Conservation (phyloP, 2,329 filamentous ascomycete species). For the Paecilomyces niveus region DNA sequence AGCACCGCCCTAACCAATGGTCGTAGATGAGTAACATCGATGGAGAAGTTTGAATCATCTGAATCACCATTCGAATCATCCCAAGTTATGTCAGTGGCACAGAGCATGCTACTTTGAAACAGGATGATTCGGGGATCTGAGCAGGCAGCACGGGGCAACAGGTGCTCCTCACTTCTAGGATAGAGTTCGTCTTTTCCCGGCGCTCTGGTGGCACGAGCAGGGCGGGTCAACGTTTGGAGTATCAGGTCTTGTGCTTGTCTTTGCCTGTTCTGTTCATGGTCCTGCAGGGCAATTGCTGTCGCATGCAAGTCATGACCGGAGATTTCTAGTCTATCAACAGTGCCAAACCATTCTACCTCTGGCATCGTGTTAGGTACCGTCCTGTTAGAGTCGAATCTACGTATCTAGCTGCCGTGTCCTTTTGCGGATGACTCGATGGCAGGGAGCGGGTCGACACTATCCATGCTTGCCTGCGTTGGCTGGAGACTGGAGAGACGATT, state of each 20-base stretch:
- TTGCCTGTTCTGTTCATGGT: background rate
- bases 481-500: background rate
- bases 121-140: background rate
- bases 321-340: background rate
- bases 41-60: background rate
- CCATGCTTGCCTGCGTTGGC: background rate
- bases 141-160: background rate
- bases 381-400: background rate
- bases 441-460: background rate
- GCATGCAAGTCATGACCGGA: background rate
- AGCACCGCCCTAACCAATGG: background rate
- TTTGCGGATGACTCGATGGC: background rate
- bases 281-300: background rate
- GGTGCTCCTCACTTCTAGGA: background rate
- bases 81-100: background rate
- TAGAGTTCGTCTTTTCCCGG: background rate
- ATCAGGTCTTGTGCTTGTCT: background rate
- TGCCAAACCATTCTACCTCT: background rate
- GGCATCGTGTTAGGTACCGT: background rate
- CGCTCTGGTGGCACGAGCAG: background rate
- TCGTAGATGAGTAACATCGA: background rate
- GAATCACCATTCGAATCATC: background rate
- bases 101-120: background rate
- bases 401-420: background rate
- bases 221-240: background rate